Base-by-base conservation (phyloP, 2,329 filamentous ascomycete genomes). In the Xylariaceae sp. region DNA sequence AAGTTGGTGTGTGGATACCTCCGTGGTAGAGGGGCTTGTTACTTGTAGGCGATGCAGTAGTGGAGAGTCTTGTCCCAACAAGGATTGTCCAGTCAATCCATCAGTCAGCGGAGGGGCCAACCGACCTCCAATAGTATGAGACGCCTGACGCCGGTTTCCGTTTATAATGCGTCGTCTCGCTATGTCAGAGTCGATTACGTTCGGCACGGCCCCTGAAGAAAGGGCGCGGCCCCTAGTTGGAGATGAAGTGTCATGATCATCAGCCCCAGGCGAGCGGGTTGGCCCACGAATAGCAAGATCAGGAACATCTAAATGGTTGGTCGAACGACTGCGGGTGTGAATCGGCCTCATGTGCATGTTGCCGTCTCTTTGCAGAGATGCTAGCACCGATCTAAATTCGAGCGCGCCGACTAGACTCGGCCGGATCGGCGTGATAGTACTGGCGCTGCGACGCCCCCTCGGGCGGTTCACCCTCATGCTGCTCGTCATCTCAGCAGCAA, bases 401-500 rank as follows among this genome's bases (percentile, higher is more conserved):
- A 99, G 76, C 6, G 89, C 94, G 43, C 94, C 94, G 3, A 99
- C 87, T 46, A 99, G 75, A 74, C 94, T 97, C 1, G 94, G 92
- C 43, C 94, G 81, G 59, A 99, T 96, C 0, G 91, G 88, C 5
- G 86, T 92, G 57, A 91, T 80, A 2, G 89, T 79, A 0, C 88
- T 90, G 60, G 86, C 86, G 61, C 87, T 83, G 59, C 84, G 80
- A 44, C 79, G 79, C 46, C 83, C 78, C 34, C 76, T 75, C 1
- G 88, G 83, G 27, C 90, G 83, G 61, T 84, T 85, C 31, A 97
- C 79, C 54, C 92, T 87, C 94, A 99, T 99, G 69, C 90, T 96
- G 69, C 86, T 94, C 40, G 87, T 86, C 67, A 99, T 83, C 70
- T 97, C 91, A 26, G 90, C 90, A 40, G 84, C 86, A 47, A 88